phyloP scores from a whole-genome alignment of 768 basidiomycete species.

The Pleurotus cornucopiae region DNA sequence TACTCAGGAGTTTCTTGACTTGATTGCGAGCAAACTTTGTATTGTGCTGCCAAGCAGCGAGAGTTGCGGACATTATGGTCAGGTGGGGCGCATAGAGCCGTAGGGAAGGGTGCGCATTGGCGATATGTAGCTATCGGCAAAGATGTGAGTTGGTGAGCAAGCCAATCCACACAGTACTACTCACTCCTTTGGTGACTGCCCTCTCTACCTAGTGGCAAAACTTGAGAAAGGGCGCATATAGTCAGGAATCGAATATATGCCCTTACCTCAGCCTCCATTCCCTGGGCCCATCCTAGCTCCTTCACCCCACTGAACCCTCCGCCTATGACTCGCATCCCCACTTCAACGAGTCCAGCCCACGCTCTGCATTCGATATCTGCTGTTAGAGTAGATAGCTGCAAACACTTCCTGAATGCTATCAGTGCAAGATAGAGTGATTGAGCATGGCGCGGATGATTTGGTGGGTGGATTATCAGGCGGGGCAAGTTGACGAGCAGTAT shows the following conservation, averaged over 20 bases:
- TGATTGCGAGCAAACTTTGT: slow-evolving; percentile 57
- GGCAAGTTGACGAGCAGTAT: slow-evolving; percentile 62
- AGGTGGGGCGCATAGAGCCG: slow-evolving; percentile 56
- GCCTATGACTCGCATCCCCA: slow-evolving; percentile 54
- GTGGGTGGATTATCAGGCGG: slow-evolving; percentile 56
- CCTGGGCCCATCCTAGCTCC: slow-evolving; percentile 41
- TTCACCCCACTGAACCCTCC: slow-evolving; percentile 35
- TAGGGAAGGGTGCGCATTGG: slow-evolving; percentile 54
- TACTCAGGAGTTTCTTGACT: slow-evolving; percentile 47
- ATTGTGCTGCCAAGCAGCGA: slow-evolving; percentile 49
- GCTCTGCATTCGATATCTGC: slow-evolving; percentile 64
- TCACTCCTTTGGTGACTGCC: slow-evolving; percentile 66
- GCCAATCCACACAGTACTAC: slow-evolving; percentile 19
- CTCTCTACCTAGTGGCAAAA: slow-evolving; percentile 42
- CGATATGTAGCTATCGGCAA: background rate
- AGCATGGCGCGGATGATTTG: slow-evolving; percentile 51
- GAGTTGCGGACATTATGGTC: slow-evolving; percentile 56
- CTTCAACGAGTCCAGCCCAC: slow-evolving; percentile 66
- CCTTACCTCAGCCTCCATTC: slow-evolving; percentile 51
- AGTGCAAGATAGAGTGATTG: slow-evolving; percentile 54
- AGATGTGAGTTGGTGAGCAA: slow-evolving; percentile 50
- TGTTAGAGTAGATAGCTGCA: slow-evolving; percentile 42
- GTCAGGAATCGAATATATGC: background rate
- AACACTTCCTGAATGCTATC: slow-evolving; percentile 51
- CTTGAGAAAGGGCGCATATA: background rate